Conservation (phyloP, 2,329 filamentous ascomycete genomes). For the Taxawa tesnikishii region DNA sequence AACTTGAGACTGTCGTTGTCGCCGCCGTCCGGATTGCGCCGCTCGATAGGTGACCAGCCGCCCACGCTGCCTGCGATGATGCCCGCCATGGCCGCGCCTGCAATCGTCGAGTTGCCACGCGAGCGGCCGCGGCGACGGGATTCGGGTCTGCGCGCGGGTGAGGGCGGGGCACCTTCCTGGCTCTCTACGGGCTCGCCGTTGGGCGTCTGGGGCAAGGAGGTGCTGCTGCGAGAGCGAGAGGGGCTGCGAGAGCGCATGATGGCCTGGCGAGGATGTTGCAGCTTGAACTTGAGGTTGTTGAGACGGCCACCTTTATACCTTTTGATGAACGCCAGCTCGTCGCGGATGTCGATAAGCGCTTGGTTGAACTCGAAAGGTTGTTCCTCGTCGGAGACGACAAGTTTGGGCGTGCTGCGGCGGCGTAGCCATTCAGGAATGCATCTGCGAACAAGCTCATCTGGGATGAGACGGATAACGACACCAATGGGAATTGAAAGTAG, state of each 20-base stretch:
- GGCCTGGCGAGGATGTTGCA: constrained; percentile 61
- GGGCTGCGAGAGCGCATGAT: constrained; percentile 52
- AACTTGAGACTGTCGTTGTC: constrained; percentile 26
- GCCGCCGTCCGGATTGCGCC: constrained; percentile 28
- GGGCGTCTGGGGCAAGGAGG: constrained; percentile 52
- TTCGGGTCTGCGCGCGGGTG: constrained; percentile 45
- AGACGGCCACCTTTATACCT: constrained; percentile 70
- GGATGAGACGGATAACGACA: constrained; percentile 67
- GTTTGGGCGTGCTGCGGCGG: constrained; percentile 27
- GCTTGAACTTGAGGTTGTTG: constrained; percentile 68
- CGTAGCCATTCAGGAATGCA: constrained; percentile 26
- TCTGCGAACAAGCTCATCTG: constrained; percentile 50
- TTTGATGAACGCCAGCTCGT: constrained; percentile 71
- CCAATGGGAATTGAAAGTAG: constrained; percentile 77
- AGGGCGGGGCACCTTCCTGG: constrained; percentile 29
- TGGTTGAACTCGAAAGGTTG: constrained; percentile 50
- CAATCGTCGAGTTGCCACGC: constrained; percentile 60
- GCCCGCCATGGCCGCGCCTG: constrained; percentile 71
- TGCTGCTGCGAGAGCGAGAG: constrained; percentile 49
- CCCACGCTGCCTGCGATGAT: constrained; percentile 64
- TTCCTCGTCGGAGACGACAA: constrained; percentile 29
- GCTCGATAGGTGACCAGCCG: constrained; percentile 59
- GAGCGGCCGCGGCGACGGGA: constrained; percentile 46
- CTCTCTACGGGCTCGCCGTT: constrained; percentile 38
- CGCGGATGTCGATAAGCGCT: constrained; percentile 60